Evolutionary conservation across 129 eudicot species (phyloP).

Genomic region (Solidago caesia): DNA sequence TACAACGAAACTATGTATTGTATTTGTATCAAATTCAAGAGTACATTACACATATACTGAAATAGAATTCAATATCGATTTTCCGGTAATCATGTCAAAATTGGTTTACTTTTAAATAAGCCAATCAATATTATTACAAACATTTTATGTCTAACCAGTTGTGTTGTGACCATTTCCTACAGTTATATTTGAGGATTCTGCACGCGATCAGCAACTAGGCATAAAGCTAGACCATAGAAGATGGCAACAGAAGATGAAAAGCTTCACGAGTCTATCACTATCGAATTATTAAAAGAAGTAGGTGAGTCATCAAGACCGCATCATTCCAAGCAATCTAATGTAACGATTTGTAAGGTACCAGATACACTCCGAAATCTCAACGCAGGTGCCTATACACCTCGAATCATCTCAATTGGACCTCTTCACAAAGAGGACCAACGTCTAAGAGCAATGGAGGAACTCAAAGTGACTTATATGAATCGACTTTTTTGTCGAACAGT

Average conservation of each 20-base stretch:
- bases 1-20: too few relatives aligned
- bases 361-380: slow-evolving; percentile 16
- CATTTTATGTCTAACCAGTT: too few relatives aligned
- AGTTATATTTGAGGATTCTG: neutral
- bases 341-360: slow-evolving; percentile 19
- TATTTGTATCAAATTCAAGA: too few relatives aligned
- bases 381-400: slow-evolving; percentile 24
- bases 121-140: too few relatives aligned
- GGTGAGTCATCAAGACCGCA: neutral
- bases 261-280: slow-evolving; percentile 17
- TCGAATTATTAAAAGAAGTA: neutral
- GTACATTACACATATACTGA: too few relatives aligned
- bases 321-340: slow-evolving; percentile 4
- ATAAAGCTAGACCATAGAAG: neutral
- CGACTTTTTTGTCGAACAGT: slow-evolving; percentile 12
- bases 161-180: too few relatives aligned
- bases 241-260: slow-evolving; percentile 12
- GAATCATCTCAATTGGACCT: slow-evolving; percentile 22
- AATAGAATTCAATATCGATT: too few relatives aligned
- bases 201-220: neutral
- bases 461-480: slow-evolving; percentile 24
- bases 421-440: slow-evolving; percentile 18
- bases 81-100: too few relatives aligned
- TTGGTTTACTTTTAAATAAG: too few relatives aligned
- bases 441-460: slow-evolving; percentile 17